Conservation (phyloP, 2,329 filamentous ascomycete genomes). For the Pseudogymnoascus verrucosus region DNA sequence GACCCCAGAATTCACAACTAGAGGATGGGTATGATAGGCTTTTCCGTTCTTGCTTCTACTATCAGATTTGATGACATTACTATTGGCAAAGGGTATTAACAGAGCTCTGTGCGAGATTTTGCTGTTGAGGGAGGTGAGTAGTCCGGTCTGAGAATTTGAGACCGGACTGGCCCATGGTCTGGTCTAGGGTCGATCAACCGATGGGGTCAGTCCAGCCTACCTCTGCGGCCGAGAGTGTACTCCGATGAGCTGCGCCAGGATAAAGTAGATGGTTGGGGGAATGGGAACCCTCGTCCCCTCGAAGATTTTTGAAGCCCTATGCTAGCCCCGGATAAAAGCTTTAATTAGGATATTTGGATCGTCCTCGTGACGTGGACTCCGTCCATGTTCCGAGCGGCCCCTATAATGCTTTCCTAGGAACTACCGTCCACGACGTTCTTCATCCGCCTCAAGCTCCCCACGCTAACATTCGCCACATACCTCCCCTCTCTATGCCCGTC, state of each 20-base stretch:
- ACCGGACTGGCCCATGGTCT: too few species aligned
- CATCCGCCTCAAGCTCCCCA: background rate
- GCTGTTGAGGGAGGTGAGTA: background rate
- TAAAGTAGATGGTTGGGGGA: too few species aligned
- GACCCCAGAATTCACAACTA: constrained; percentile 18
- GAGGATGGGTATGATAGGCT: background rate
- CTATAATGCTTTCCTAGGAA: background rate
- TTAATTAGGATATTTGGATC: background rate
- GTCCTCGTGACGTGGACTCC: background rate
- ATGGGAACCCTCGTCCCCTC: too few species aligned
- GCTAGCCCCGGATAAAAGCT: background rate
- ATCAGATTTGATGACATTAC: background rate
- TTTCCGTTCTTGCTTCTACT: background rate
- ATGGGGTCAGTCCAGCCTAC: too few species aligned
- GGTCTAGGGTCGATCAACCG: too few species aligned
- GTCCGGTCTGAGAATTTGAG: too few species aligned
- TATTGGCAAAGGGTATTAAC: background rate
- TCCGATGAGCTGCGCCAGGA: too few species aligned
- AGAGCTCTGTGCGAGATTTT: background rate
- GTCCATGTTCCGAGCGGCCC: background rate
- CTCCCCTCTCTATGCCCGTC: background rate
- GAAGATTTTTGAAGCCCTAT: too few species aligned
- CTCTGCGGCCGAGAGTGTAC: too few species aligned
- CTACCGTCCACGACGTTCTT: background rate
- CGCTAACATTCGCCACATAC: background rate